phyloP scores from a whole-genome alignment of 305 asterid genomes.

The Striga hermonthica region DNA sequence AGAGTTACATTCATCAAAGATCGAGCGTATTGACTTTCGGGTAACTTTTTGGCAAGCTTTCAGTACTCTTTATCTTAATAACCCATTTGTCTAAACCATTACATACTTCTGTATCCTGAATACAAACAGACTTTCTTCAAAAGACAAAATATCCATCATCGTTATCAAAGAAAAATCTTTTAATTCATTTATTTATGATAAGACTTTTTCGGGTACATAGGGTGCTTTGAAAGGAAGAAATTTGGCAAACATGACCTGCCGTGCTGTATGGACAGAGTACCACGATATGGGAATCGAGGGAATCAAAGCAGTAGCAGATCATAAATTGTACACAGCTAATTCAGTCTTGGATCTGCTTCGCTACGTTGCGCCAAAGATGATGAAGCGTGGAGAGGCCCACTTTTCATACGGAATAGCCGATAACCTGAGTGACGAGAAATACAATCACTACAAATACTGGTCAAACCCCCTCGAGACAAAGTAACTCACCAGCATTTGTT shows the following conservation, averaged over 20 bases:
- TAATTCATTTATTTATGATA: slow-evolving; percentile 16
- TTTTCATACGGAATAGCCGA: slow-evolving; percentile 76
- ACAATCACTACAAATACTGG: slow-evolving; percentile 73
- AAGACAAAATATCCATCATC: not conserved
- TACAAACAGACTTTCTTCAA: not conserved
- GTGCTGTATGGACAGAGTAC: slow-evolving; percentile 79
- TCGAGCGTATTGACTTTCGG: slow-evolving; percentile 58
- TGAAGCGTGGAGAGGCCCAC: slow-evolving; percentile 78
- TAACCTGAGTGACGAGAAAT: slow-evolving; percentile 54
- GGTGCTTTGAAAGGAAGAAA: slow-evolving; percentile 60
- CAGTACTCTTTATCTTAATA: slow-evolving; percentile 11
- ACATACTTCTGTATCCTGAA: not conserved
- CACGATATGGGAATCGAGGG: slow-evolving; percentile 69
- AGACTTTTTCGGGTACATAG: slow-evolving; percentile 33
- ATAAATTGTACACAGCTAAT: slow-evolving; percentile 58
- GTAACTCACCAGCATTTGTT: slow-evolving; percentile 37
- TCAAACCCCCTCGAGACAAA: slow-evolving; percentile 83
- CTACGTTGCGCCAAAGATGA: slow-evolving; percentile 87
- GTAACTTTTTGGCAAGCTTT: slow-evolving; percentile 42
- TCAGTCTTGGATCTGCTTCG: slow-evolving; percentile 64
- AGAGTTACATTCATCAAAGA: slow-evolving; percentile 52
- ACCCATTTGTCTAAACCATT: not conserved
- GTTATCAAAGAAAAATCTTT: not conserved
- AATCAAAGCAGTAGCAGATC: slow-evolving; percentile 60
- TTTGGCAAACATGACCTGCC: slow-evolving; percentile 56